Base-by-base conservation (phyloP, 129 eudicot genomes). In the Chrysanthemum lavandulifolium region DNA sequence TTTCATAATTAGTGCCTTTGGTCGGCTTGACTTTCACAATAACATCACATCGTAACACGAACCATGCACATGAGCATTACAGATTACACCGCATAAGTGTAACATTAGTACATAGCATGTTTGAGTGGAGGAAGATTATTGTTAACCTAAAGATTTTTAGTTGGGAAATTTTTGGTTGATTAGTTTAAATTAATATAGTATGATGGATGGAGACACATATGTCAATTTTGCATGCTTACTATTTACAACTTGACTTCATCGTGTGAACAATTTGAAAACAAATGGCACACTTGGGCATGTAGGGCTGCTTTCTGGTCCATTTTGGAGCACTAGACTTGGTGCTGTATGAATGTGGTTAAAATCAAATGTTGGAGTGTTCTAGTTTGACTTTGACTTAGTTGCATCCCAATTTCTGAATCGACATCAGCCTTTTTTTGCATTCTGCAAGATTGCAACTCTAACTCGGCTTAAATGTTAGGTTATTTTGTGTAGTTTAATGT, bases 331-430 rank as follows among this genome's bases (percentile, higher is more conserved):
- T 13, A 54, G 33, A 14, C 63, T 68, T 48, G 58, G 23, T 11
- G 27, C 7, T 40, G 2, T 40, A 40, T 40, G 47, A 6, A 40
- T 40, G 47, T 40, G 47, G 47, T 40, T 40, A 40, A 40, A 40
- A 40, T 7, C 10, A 40, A 40, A 6, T 40, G 56, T 10, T 53
- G 54, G 65, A 40, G 31, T 75, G 40, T 57, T 54, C 51, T 10
- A 56, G 11, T 45, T 56, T 75, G 73, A 75, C 79, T 64, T 75
- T 73, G 78, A 62, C 62, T 29, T 67, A 6, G 67, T 56, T 18
- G 21, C 23, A 66, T 75, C 33, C 47, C 47, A 23, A 45, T 31
- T 45, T 75, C 10, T 53, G 11, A 40, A 10, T 69, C 51, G 56
- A 21, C 47, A 65, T 40, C 56, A 33, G 55, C 55, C 57, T 27